These are phyloP conservation scores for Aegilops sharonensis DNA, from an alignment of 176 grass and related monocot genomes.

Conservation along the genomic window DNA sequence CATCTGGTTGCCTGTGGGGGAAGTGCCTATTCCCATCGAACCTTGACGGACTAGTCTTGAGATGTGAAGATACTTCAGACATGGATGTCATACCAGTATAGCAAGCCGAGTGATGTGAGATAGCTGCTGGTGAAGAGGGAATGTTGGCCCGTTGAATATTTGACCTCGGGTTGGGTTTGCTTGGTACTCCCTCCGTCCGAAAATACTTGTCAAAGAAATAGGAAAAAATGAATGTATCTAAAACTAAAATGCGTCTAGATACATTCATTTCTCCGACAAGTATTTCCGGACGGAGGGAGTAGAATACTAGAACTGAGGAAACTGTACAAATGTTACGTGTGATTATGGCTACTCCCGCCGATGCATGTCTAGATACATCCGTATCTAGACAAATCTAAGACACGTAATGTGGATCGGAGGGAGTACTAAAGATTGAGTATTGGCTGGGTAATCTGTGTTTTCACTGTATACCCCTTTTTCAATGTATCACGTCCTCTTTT, in stretches of 20 bases:
- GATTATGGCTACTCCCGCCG: conserved; percentile 41
- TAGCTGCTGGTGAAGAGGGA: conserved; percentile 26
- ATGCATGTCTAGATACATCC: too few relatives aligned
- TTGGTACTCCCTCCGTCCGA: not conserved
- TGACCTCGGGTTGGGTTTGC: conserved; percentile 46
- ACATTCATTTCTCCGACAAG: too few relatives aligned
- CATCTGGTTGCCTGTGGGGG: conserved; percentile 75
- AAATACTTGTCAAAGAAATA: too few relatives aligned
- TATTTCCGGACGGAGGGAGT: not conserved
- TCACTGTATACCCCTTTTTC: conserved; percentile 44
- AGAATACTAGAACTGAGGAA: conserved; percentile 47
- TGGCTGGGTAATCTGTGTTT: conserved; percentile 49
- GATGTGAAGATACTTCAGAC: conserved; percentile 90
- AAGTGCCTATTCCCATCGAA: conserved; percentile 71
- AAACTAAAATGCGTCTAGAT: too few relatives aligned
- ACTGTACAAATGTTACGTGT: conserved; percentile 67
- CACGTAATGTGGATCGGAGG: too few relatives aligned
- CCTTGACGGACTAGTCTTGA: conserved; percentile 80
- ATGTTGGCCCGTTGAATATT: conserved; percentile 42
- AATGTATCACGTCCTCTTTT: conserved; percentile 31
- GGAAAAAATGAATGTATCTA: too few relatives aligned
- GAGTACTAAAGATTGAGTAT: conserved; percentile 37
- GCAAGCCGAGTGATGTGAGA: conserved; percentile 20
- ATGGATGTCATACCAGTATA: conserved; percentile 89
- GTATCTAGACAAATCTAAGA: too few relatives aligned